phyloP scores from a whole-genome alignment of 306 rosid genomes.

The Citrullus mucosospermus region DNA sequence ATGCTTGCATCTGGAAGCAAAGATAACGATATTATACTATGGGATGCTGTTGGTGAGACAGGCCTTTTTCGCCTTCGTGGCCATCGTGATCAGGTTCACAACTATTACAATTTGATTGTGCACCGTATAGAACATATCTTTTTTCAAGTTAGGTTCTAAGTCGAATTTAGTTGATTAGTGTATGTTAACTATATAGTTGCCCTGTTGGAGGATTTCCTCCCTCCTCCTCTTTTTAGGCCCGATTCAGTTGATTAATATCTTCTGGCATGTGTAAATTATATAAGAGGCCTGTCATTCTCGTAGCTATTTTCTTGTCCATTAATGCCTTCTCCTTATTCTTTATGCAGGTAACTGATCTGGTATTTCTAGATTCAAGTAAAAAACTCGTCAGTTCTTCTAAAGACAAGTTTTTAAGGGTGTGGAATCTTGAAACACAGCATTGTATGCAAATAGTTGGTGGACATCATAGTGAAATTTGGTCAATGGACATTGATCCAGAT shows the following conservation, averaged over 20 bases:
- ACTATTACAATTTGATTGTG: not conserved
- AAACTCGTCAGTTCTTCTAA: conserved; percentile 80
- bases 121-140: not conserved
- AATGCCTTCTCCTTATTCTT: conserved; percentile 11
- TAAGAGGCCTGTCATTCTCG: not conserved
- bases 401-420: conserved; percentile 87
- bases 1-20: conserved; percentile 89
- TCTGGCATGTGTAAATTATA: not conserved
- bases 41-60: conserved; percentile 80
- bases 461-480: conserved; percentile 94
- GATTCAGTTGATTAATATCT: not conserved
- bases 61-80: conserved; percentile 93
- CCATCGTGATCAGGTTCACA: conserved; percentile 70
- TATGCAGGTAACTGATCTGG: conserved; percentile 75
- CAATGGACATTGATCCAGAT: conserved; percentile 58
- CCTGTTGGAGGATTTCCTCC: not conserved
- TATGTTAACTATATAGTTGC: not conserved
- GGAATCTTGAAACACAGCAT: conserved; percentile 97
- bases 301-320: not conserved
- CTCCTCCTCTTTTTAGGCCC: not conserved
- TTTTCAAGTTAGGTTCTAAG: not conserved
- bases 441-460: conserved; percentile 92
- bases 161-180: not conserved
- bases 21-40: conserved; percentile 69
- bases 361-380: conserved; percentile 62